Percentiles rank a stretch among this genome's conserved stretches.
These are phyloP conservation scores for Mortierella sp. DNA, from an alignment of 371 early-diverging fungal genomes.

Conservation along the genomic window DNA sequence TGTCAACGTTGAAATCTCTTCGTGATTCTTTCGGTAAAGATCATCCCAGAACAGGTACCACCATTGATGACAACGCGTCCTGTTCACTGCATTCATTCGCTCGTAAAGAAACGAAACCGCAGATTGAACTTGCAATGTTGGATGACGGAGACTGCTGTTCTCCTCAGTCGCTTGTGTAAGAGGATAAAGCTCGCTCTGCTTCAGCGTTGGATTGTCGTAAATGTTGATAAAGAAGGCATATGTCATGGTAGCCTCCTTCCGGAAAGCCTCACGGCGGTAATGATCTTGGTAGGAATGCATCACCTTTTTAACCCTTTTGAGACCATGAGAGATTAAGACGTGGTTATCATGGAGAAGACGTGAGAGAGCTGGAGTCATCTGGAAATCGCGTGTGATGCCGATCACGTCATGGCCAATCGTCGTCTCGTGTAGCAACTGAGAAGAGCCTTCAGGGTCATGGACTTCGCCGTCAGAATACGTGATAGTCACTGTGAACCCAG, in stretches of 20 bases:
- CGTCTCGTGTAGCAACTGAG: constrained; percentile 47
- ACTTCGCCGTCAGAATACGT: constrained; percentile 49
- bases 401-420: constrained; percentile 53
- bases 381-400: constrained; percentile 57
- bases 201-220: constrained; percentile 56
- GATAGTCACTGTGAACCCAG: constrained; percentile 60
- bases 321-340: constrained; percentile 52
- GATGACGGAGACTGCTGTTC: constrained; percentile 55
- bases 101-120: constrained; percentile 64
- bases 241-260: constrained; percentile 61
- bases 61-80: constrained; percentile 56
- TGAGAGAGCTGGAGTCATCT: constrained; percentile 56
- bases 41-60: constrained; percentile 78
- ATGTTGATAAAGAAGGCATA: constrained; percentile 66
- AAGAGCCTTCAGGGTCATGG: constrained; percentile 35
- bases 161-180: constrained; percentile 59
- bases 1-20: constrained; percentile 54
- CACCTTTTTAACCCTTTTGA: constrained; percentile 45
- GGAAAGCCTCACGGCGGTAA: constrained; percentile 55
- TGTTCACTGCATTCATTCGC: constrained; percentile 56
- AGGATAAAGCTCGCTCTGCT: constrained; percentile 55
- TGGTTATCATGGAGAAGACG: constrained; percentile 61
- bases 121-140: constrained; percentile 51
- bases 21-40: constrained; percentile 63
- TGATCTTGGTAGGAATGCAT: constrained; percentile 56